Evolutionary conservation across 1,284 basidiomycete species (phyloP).

Genomic region (Cutaneotrichosporon dermatis): DNA sequence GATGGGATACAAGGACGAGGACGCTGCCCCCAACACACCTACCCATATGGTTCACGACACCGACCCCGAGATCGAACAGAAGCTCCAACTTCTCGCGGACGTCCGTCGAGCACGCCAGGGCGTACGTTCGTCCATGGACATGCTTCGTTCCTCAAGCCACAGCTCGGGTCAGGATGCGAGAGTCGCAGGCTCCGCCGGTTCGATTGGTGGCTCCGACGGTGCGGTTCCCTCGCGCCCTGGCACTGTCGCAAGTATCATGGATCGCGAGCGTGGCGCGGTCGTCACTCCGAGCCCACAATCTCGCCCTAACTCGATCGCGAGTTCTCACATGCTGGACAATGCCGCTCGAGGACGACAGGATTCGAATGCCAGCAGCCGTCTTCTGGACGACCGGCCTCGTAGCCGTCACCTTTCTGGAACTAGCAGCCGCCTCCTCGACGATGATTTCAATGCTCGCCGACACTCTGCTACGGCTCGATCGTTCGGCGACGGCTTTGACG

Average conservation of each 20-base stretch:
- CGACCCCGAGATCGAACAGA: conserved; percentile 36
- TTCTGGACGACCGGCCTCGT: conserved; percentile 7
- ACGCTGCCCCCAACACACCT: not conserved
- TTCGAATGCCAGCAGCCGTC: conserved; percentile 3
- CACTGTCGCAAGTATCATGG: not conserved
- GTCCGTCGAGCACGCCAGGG: conserved; percentile 40
- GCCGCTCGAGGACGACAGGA: not conserved
- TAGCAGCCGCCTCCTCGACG: not conserved
- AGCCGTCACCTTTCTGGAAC: conserved; percentile 3
- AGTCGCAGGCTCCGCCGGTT: too few relatives aligned
- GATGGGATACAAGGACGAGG: conserved; percentile 5
- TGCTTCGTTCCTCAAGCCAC: conserved; percentile 18
- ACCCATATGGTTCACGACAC: not conserved
- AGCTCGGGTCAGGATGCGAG: too few relatives aligned
- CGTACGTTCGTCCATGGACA: conserved; percentile 38
- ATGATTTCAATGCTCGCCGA: not conserved
- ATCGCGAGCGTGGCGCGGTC: not conserved
- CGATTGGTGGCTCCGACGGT: too few relatives aligned
- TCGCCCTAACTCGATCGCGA: not conserved
- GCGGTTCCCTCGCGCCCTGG: not conserved
- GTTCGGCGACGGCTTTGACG: too few relatives aligned
- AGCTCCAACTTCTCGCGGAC: conserved; percentile 40
- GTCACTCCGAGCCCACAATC: not conserved
- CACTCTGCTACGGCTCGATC: too few relatives aligned
- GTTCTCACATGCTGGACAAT: not conserved